Percentiles rank a stretch among this genome's conserved stretches.
phyloP scores from a whole-genome alignment of 2,329 filamentous ascomycete species.

The Penicillium frequentans region DNA sequence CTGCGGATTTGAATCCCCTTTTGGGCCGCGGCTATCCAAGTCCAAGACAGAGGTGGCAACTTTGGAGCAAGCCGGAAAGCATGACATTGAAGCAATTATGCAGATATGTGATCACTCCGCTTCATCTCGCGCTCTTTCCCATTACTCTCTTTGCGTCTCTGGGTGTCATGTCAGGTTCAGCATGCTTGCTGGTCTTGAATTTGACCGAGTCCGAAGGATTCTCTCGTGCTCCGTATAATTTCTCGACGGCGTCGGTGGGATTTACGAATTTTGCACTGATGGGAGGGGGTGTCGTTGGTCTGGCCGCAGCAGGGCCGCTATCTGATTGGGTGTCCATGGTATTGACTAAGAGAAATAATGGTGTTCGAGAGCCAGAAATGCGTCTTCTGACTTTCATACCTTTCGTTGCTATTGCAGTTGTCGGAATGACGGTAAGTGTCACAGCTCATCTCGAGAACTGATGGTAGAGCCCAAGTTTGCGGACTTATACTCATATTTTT shows the following conservation, averaged over 20 bases:
- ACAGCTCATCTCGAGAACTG: neutral
- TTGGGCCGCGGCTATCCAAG: neutral
- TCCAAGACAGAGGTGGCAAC: neutral
- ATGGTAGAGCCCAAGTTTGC: too few species aligned
- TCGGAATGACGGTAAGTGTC: neutral
- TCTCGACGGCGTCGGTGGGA: neutral
- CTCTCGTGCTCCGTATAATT: neutral
- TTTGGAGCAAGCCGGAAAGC: neutral
- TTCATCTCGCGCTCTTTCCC: neutral
- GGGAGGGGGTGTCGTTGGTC: neutral
- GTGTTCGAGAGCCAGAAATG: too few species aligned
- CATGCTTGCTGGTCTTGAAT: neutral
- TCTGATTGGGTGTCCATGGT: neutral
- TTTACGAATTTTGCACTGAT: neutral
- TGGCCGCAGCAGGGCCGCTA: neutral
- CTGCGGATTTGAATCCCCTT: neutral
- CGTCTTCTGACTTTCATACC: neutral
- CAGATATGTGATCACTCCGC: neutral
- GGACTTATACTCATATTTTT: rapidly evolving
- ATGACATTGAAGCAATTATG: neutral
- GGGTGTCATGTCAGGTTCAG: neutral
- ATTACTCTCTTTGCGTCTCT: neutral
- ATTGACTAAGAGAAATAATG: neutral
- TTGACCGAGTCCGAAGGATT: neutral
- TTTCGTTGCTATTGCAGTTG: neutral